Conservation (phyloP, 805 yeast genomes). For the Wickerhamomyces bovis region DNA sequence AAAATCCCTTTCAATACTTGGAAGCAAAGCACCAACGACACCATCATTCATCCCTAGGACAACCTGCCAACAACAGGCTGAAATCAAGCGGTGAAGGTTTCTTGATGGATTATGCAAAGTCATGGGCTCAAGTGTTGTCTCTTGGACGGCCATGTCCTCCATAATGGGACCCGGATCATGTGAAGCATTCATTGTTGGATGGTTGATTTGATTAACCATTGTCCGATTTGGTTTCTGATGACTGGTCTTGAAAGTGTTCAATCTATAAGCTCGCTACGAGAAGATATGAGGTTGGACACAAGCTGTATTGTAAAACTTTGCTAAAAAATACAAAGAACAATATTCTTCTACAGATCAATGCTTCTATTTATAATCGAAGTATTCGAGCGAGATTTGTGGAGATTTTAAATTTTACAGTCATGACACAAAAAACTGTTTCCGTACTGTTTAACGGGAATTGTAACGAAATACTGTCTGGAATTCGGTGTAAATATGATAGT, state of each 20-base stretch:
- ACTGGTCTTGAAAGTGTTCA: background rate
- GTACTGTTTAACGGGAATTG: too few relatives aligned
- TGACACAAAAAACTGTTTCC: too few relatives aligned
- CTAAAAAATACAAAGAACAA: too few relatives aligned
- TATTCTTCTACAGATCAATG: too few relatives aligned
- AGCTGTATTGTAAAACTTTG: too few relatives aligned
- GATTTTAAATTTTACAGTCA: too few relatives aligned
- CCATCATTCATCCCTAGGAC: constrained; percentile 45
- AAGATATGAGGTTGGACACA: too few relatives aligned
- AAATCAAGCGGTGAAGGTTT: constrained; percentile 36
- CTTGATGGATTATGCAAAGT: constrained; percentile 36
- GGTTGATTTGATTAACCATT: background rate
- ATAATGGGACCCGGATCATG: background rate
- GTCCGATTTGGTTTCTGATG: background rate
- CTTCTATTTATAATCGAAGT: too few relatives aligned
- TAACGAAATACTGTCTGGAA: too few relatives aligned
- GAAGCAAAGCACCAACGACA: constrained; percentile 53
- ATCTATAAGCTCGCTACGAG: too few relatives aligned
- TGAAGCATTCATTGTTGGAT: background rate
- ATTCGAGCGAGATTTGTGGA: too few relatives aligned
- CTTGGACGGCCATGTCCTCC: background rate
- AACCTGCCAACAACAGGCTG: constrained; percentile 36
- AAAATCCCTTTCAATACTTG: constrained; percentile 44
- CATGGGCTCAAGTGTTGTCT: constrained; percentile 21
- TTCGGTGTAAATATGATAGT: too few relatives aligned